Conservation (phyloP, 2,329 filamentous ascomycete species). For the Exophiala spinifera region DNA sequence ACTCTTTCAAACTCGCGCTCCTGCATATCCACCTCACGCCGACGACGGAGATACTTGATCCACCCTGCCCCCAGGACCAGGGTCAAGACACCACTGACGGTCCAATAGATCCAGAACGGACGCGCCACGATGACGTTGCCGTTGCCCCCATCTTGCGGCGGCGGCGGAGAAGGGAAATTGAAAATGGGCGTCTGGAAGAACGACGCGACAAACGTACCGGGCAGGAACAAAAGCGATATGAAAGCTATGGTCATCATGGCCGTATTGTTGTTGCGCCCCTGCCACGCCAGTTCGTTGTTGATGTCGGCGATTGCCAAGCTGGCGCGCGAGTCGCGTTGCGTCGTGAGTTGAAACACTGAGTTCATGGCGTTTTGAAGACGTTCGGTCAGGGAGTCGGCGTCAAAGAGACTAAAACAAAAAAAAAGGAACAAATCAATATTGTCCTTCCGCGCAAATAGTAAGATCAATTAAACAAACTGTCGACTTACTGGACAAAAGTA, state of each 20-base stretch:
- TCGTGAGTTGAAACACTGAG: conserved; percentile 18
- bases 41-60: conserved; percentile 17
- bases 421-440: too few species aligned
- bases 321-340: conserved; percentile 20
- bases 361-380: conserved; percentile 23
- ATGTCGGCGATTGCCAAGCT: conserved; percentile 25
- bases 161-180: conserved; percentile 9
- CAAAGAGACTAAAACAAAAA: conserved; percentile 10
- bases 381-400: conserved; percentile 24
- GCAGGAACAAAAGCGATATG: conserved; percentile 21
- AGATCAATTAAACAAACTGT: too few species aligned
- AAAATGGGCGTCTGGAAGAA: conserved; percentile 27
- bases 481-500: conserved; percentile 13
- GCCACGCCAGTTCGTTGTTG: conserved; percentile 26
- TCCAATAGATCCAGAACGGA: conserved; percentile 22
- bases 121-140: conserved; percentile 9
- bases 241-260: conserved; percentile 26
- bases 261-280: conserved; percentile 20
- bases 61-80: conserved; percentile 9
- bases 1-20: conserved; percentile 13
- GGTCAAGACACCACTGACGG: conserved; percentile 14
- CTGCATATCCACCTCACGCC: conserved; percentile 5
- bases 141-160: too few species aligned
- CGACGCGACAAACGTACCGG: conserved; percentile 23
- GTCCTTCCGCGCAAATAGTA: too few species aligned